Percentiles rank a stretch among this genome's conserved stretches.
Evolutionary conservation across 345 rosid species (phyloP).

Genomic region (Adansonia digitata): DNA sequence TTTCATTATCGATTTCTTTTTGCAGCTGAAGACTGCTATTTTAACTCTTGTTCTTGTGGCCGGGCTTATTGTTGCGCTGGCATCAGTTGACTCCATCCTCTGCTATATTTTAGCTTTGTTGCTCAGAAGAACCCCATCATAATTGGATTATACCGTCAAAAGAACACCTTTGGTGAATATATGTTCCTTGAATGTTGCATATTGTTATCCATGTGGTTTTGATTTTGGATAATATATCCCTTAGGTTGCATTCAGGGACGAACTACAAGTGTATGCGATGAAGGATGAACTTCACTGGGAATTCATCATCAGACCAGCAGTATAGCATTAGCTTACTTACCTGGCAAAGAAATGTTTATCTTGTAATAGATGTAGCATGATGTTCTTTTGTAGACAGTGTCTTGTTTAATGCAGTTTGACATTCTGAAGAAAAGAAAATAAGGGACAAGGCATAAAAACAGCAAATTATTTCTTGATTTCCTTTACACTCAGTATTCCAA

Average conservation of each 20-base stretch:
- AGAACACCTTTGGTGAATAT: neutral
- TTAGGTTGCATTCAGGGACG: neutral
- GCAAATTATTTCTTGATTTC: neutral
- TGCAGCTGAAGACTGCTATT: slow-evolving; percentile 76
- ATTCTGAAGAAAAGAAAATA: neutral
- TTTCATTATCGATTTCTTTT: slow-evolving; percentile 11
- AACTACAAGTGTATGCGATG: neutral
- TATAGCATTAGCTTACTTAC: neutral
- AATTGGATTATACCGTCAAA: neutral
- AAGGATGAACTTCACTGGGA: neutral
- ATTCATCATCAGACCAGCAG: neutral
- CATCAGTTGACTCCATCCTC: slow-evolving; percentile 63
- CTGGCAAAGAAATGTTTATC: neutral
- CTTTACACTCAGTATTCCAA: too few relatives aligned
- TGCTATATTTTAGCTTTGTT: slow-evolving; percentile 52
- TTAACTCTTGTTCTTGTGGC: slow-evolving; percentile 70
- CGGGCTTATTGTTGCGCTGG: slow-evolving; percentile 54
- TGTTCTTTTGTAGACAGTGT: neutral
- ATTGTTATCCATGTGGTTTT: neutral
- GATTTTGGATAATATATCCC: neutral
- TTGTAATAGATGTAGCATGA: neutral
- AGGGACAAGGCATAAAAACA: neutral
- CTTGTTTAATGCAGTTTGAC: neutral
- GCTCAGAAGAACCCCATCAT: slow-evolving; percentile 48
- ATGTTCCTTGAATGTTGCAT: neutral